A percentile compares a stretch with the other conserved stretches of the same genome.
Conservation (phyloP, 1,284 basidiomycete species). For the Sphaerobolus stellatus region DNA sequence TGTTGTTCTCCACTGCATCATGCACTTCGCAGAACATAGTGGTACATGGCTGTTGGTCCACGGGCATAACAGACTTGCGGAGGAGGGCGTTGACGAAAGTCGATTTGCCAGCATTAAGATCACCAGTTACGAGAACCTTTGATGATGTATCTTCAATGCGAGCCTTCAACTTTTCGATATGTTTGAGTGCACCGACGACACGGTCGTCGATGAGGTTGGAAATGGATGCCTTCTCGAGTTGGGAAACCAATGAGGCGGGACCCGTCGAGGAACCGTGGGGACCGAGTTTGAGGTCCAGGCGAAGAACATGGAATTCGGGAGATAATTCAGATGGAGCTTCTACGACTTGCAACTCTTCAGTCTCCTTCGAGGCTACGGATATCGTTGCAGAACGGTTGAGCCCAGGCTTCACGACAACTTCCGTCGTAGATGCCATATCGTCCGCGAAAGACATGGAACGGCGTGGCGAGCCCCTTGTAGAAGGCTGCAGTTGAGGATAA, state of each 20-base stretch:
- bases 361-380: slow-evolving; percentile 47
- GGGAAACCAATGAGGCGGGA: slow-evolving; percentile 81
- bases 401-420: slow-evolving; percentile 61
- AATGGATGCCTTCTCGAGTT: slow-evolving; percentile 90
- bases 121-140: slow-evolving; percentile 98
- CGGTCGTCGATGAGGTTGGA: slow-evolving; percentile 90
- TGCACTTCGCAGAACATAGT: slow-evolving; percentile 98
- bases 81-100: slow-evolving; percentile 96
- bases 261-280: slow-evolving; percentile 66
- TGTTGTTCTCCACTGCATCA: slow-evolving; percentile 82
- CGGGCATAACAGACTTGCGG: slow-evolving; percentile 88
- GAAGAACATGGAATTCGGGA: slow-evolving; percentile 77
- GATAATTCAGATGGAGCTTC: slow-evolving; percentile 31
- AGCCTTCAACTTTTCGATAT: slow-evolving; percentile 82
- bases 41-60: slow-evolving; percentile 98
- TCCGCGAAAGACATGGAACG: slow-evolving; percentile 82
- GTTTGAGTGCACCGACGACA: slow-evolving; percentile 72
- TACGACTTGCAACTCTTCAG: slow-evolving; percentile 35
- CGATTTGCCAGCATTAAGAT: slow-evolving; percentile 98
- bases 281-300: slow-evolving; percentile 91
- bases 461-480: slow-evolving; percentile 41
- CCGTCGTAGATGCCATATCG: slow-evolving; percentile 65
- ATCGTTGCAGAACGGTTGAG: slow-evolving; percentile 57
- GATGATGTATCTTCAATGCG: slow-evolving; percentile 92
- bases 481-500: slow-evolving; percentile 71